Evolutionary conservation across 176 grass and related monocot genomes (phyloP), one percentile per base, ranked within the genome.

Genomic region (Ensete ventricosum): DNA sequence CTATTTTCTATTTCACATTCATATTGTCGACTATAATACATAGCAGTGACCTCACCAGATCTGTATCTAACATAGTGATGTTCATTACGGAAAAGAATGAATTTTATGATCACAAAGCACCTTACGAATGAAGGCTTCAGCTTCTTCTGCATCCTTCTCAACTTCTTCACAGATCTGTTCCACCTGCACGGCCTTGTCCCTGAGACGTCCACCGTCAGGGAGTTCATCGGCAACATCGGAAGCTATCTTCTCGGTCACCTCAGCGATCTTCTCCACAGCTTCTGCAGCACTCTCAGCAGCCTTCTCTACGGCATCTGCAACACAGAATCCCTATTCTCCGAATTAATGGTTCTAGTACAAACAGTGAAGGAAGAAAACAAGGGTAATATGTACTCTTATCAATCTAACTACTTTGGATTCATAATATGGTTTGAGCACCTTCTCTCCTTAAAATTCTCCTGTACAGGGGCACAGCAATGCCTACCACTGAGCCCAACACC

Each of bases 41-140:
- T 43, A 43, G 34, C 34, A 43, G 34, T 43, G 34, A 43, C 34
- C 34, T 43, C 34, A 6, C 5, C 5, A 43, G 5, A 43, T 43
- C 34, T 43, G 3, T 43, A 29, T 29, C 2, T 29, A 29, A 29
- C 27, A 29, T 29, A 43, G 34, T 43, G 34, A 43, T 43, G 34
- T 43, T 43, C 34, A 43, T 43, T 43, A 6, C n/a, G 3, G 4
- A 4, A 67, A 1, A 50, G 14, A 20, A 79, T 43, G 34, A 59
- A 27, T 19, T 72, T 19, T 72, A 23, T 16, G 2, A 66, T 23
- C 24, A 25, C 19, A 76, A 6, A 62, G 16, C 19, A 96, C 93
- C 89, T 90, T 96, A 25, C 85, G 69, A 81, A 79, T 25, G 54
- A 96, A 54, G 14, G 79, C 74, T 82, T 96, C 87, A 83, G 83